Evolutionary conservation across 2,329 filamentous ascomycete species (phyloP).

Genomic region (Alternaria alternata): DNA sequence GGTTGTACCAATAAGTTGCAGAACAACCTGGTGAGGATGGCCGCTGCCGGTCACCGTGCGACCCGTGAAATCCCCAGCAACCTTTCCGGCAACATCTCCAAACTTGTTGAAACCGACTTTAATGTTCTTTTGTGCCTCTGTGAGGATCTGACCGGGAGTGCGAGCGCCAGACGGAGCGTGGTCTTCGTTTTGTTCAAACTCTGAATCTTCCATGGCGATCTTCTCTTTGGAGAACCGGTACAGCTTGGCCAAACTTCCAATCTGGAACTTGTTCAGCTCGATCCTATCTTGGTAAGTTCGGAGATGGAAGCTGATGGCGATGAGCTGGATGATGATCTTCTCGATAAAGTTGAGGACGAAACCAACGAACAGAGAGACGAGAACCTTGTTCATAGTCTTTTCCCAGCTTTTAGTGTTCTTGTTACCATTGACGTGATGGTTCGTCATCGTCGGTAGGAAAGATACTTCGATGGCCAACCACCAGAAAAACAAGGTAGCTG

Average conservation of each 20-base stretch:
- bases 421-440: slow-evolving; percentile 66
- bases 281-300: slow-evolving; percentile 91
- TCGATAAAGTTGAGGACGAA: slow-evolving; percentile 83
- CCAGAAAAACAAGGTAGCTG: slow-evolving; percentile 90
- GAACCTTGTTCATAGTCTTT: slow-evolving; percentile 80
- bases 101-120: slow-evolving; percentile 79
- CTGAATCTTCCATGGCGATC: slow-evolving; percentile 76
- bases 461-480: slow-evolving; percentile 86
- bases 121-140: slow-evolving; percentile 75
- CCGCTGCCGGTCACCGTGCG: slow-evolving; percentile 71
- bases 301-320: slow-evolving; percentile 90
- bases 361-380: slow-evolving; percentile 84
- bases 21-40: slow-evolving; percentile 84
- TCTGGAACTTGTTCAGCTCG: slow-evolving; percentile 90
- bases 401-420: slow-evolving; percentile 72
- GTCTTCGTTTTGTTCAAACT: slow-evolving; percentile 68
- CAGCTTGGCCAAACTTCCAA: slow-evolving; percentile 71
- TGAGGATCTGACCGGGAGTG: slow-evolving; percentile 77
- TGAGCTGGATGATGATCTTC: slow-evolving; percentile 94
- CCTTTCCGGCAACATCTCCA: slow-evolving; percentile 82
- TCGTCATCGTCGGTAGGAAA: slow-evolving; percentile 81
- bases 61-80: slow-evolving; percentile 92
- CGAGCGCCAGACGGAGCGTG: slow-evolving; percentile 65
- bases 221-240: slow-evolving; percentile 71
- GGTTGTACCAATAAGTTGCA: slow-evolving; percentile 77